These are phyloP conservation scores for Paradendryphiella salina DNA, from an alignment of 2,329 filamentous ascomycete species.

Conservation along the genomic window DNA sequence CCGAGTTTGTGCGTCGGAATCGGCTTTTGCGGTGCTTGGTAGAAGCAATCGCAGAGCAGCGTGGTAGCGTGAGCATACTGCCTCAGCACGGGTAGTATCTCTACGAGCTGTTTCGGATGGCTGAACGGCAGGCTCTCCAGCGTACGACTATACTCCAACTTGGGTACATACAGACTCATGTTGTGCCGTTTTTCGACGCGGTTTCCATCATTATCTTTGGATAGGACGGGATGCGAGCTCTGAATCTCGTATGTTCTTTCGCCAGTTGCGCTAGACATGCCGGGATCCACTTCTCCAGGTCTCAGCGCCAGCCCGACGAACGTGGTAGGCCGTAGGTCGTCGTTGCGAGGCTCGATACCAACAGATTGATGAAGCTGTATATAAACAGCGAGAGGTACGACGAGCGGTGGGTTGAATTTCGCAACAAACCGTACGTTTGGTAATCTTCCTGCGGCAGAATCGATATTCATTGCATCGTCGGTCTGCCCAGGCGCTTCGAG, in stretches of 20 bases:
- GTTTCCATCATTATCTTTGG: slow-evolving; percentile 32
- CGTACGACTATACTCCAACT: slow-evolving; percentile 70
- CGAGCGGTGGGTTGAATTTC: slow-evolving; percentile 72
- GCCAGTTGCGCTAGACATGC: slow-evolving; percentile 51
- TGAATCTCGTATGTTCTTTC: slow-evolving; percentile 56
- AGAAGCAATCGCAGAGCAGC: slow-evolving; percentile 65
- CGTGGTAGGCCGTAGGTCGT: slow-evolving; percentile 55
- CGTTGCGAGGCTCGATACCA: slow-evolving; percentile 58
- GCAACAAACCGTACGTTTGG: slow-evolving; percentile 76
- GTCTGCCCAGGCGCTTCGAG: slow-evolving; percentile 32
- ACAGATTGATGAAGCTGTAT: slow-evolving; percentile 64
- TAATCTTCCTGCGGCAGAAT: slow-evolving; percentile 59
- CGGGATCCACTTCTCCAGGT: slow-evolving; percentile 55
- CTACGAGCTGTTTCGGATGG: slow-evolving; percentile 75
- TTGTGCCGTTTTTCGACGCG: slow-evolving; percentile 45
- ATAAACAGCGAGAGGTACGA: slow-evolving; percentile 67
- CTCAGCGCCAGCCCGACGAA: slow-evolving; percentile 57
- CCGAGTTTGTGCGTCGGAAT: slow-evolving; percentile 15
- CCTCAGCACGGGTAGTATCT: slow-evolving; percentile 69
- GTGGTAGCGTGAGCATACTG: slow-evolving; percentile 74
- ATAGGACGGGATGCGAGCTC: slow-evolving; percentile 49
- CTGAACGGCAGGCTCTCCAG: slow-evolving; percentile 73
- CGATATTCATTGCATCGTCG: slow-evolving; percentile 58
- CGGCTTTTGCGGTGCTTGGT: slow-evolving; percentile 37
- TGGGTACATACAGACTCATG: slow-evolving; percentile 70